Base-by-base conservation (phyloP, 75 land plant genomes). In the Pseudotsuga menziesii region DNA sequence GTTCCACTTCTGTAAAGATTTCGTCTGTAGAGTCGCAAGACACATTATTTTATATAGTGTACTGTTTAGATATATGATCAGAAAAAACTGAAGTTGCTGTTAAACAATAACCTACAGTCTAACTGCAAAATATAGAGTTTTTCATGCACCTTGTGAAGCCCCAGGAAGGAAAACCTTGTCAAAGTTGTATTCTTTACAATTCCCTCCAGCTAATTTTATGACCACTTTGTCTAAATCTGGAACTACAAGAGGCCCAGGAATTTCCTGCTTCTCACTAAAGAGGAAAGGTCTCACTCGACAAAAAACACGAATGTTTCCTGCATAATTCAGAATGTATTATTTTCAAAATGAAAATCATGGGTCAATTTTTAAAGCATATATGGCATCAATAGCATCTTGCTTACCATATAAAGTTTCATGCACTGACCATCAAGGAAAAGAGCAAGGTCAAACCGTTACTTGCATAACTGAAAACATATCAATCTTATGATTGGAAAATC, bases 231-330 rank as follows among this genome's bases (percentile, higher is more conserved):
- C 75, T 63, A 86, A 82, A 73, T 81, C 86, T 14, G 76, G 54
- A 23, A 85, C 60, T 25, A 78, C 79, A 58, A 87, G 79, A 14
- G 83, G 80, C 25, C 67, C 74, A 12, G 72, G 11, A 25, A 57
- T 22, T 4, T 77, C 57, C 55, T 63, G 58, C 57, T 64, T 82
- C 63, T 84, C 88, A 57, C 57, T 56, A 9, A 22, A 26, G 1
- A 83, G 81, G 55, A 80, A 80, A 74, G 97, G 94, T 75, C 92
- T 81, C n/a, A 92, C 76, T 20, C 97, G 90, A 76, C 97, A 94
- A 77, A 92, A 94, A 15, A 94, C 97, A 4, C 97, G 87, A 35
- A 94, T 88, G 57, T 84, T 90, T 22, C 97, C 97, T 94, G 90
- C 58, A 82, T 17, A 67, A 57, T 19, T 70, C 20, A 4, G 63